Evolutionary conservation across 1,284 basidiomycete species (phyloP), one percentile per base, ranked within the genome.

Genomic region (Malassezia furfur): DNA sequence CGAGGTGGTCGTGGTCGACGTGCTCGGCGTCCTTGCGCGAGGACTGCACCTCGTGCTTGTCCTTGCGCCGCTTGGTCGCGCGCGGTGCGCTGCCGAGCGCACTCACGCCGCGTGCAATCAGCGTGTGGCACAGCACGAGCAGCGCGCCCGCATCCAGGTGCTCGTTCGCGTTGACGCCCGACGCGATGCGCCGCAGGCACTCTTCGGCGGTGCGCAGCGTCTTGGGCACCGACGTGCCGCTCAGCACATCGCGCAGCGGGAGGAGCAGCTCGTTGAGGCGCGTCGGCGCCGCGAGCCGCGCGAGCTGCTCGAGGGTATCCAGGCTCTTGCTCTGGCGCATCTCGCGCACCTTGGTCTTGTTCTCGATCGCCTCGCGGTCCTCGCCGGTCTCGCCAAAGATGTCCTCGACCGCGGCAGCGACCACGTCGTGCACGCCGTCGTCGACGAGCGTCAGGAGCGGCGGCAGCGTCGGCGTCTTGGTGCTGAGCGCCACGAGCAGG

Each of bases 341-440:
- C 54, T 74, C 72, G 37, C 63, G 59, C 32, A 62, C 60, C 31
- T 89, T 94, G 15, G 90, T 93, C 78, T 86, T 89, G 82, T 91
- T 94, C 25, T 86, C 91, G 64, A 93, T 89, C 3, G 85, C 81
- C 48, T 85, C 83, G 0, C 88, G 85, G 68, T 96, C 90, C 73
- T 89, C 88, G 10, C 87, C 88, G 0, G 90, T 91, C 68, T 89
- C 84, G 14, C 93, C 93, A 70, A 96, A 96, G 50, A 96, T 82
- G 54, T 96, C 93, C 69, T 96, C 93, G 0, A 87, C 84, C 2
- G 90, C 85, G 34, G 96, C 79, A 66, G 87, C 82, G 43, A 91
- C 84, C 59, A 86, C 85, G 17, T 81, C 80, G 65, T 94, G 90
- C 0, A 96, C 80, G 39, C 80, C 80, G 45, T 77, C 74, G 68